Percentiles rank a stretch among this genome's conserved stretches.
These are phyloP conservation scores for Phalaenopsis aphrodite DNA, from an alignment of 106 monocot genomes.

Conservation along the genomic window DNA sequence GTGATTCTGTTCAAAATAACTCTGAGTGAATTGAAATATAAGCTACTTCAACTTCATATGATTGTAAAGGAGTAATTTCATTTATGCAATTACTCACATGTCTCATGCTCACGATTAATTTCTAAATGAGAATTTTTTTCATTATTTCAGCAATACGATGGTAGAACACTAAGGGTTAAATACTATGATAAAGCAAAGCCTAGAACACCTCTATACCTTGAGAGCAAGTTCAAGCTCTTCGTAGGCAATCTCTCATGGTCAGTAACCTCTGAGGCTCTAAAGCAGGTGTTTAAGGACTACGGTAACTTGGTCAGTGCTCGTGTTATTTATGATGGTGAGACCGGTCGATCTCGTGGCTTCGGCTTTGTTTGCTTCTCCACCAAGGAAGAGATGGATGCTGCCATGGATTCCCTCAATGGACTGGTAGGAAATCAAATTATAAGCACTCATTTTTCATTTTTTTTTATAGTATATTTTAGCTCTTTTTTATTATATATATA, in stretches of 20 bases:
- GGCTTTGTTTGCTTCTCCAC: slow-evolving; percentile 80
- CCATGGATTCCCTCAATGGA: slow-evolving; percentile 62
- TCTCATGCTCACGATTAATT: neutral
- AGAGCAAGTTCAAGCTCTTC: slow-evolving; percentile 84
- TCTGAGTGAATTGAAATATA: too few species aligned
- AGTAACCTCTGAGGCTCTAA: slow-evolving; percentile 61
- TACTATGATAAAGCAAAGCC: slow-evolving; percentile 70
- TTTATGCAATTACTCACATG: too few species aligned
- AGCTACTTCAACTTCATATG: too few species aligned
- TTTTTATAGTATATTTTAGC: too few species aligned
- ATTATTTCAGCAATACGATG: slow-evolving; percentile 55
- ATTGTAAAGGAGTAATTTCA: too few species aligned
- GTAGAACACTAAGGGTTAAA: slow-evolving; percentile 71
- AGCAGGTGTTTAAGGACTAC: slow-evolving; percentile 50
- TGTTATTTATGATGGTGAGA: slow-evolving; percentile 84
- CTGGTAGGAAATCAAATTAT: slow-evolving; percentile 22
- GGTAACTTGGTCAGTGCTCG: slow-evolving; percentile 74
- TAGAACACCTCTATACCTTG: slow-evolving; percentile 57
- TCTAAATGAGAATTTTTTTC: neutral
- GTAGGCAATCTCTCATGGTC: slow-evolving; percentile 88
- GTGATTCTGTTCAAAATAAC: too few species aligned
- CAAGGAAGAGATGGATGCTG: slow-evolving; percentile 81
- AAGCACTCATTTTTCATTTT: too few species aligned
- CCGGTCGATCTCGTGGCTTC: slow-evolving; percentile 73
- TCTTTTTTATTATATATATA: too few species aligned